Base-by-base conservation (phyloP, 257 asterid species). In the Craterostigma plantagineum region DNA sequence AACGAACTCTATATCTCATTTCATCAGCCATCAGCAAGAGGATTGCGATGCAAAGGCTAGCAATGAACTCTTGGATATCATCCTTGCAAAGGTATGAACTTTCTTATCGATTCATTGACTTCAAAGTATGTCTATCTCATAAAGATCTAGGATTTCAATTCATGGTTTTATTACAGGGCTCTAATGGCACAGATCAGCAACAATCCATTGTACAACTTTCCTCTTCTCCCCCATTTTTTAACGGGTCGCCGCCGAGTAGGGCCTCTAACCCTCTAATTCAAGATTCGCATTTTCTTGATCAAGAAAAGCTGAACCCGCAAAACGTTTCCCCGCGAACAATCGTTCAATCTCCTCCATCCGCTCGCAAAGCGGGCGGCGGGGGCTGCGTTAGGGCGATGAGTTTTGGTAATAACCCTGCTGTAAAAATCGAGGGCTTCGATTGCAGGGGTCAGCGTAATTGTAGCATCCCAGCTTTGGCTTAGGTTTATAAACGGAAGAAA, bases 221-320 rank as follows among this genome's bases (percentile, higher is more conserved):
- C 59, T 75, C 92, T 76, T 83, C 98, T 72, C 98, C 95, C 92
- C 95, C 95, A 41, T 90, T 79, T 90, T 90, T 83, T 75, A 43
- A 73, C 3, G 95, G 98, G 95, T 90, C 98, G 12, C 98, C 98
- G 76, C 98, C 98, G 73, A 70, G 87, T 56, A 75, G 98, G 77
- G 95, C 75, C 14, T 76, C 98, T 77, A 90, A 90, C 92, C 98
- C 98, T 35, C 70, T 90, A 70, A 73, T 83, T 75, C 90, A 76
- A 55, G 98, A 83, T 35, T 72, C 84, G 1, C 78, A 83, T 10
- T 90, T 90, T 33, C 30, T 2, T 2, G 30, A 23, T 23, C 30
- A 23, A 23, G 79, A 86, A 46, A 93, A 75, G 46, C 87, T 68
- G 35, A 79, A 64, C 27, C 45, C 56, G 14, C 15, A 69, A 59